Evolutionary conservation across 371 early-diverging fungal species (phyloP).

Genomic region (Mucor irregularis): DNA sequence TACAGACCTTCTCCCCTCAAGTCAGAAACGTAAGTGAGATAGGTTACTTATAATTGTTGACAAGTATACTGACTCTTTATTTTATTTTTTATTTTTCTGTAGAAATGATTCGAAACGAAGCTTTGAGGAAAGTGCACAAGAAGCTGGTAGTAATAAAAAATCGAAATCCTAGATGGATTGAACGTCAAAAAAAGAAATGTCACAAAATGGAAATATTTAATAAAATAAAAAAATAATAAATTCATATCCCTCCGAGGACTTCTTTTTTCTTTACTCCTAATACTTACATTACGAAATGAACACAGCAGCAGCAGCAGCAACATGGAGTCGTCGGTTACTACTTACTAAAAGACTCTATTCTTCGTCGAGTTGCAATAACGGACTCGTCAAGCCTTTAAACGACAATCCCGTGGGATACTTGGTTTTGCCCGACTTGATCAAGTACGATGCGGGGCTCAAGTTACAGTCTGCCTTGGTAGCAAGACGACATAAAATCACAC

Average conservation of each 20-base stretch:
- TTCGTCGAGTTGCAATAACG: not conserved
- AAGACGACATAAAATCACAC: conserved; percentile 38
- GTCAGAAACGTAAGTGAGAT: conserved; percentile 16
- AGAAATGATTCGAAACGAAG: conserved; percentile 10
- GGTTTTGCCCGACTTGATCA: conserved; percentile 24
- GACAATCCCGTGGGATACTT: conserved; percentile 25
- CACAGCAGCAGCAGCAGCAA: no score
- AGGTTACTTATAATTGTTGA: no score
- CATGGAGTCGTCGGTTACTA: no score
- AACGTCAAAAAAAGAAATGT: no score
- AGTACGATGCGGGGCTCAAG: conserved; percentile 56
- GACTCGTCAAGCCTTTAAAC: conserved; percentile 12
- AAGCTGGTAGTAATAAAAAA: conserved; percentile 6
- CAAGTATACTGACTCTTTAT: no score
- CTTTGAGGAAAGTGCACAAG: conserved; percentile 2
- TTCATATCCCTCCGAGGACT: not conserved
- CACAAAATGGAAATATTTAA: no score
- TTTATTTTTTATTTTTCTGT: not conserved
- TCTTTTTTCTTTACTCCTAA: not conserved
- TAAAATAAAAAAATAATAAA: not conserved
- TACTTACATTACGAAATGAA: no score
- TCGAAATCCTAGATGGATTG: conserved; percentile 6
- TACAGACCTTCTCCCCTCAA: conserved; percentile 35
- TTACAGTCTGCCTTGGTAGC: conserved; percentile 59
- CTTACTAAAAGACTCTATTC: not conserved